Evolutionary conservation across 106 monocot species (phyloP), one percentile per base, ranked within the genome.

Genomic region (Dendrobium huoshanense): DNA sequence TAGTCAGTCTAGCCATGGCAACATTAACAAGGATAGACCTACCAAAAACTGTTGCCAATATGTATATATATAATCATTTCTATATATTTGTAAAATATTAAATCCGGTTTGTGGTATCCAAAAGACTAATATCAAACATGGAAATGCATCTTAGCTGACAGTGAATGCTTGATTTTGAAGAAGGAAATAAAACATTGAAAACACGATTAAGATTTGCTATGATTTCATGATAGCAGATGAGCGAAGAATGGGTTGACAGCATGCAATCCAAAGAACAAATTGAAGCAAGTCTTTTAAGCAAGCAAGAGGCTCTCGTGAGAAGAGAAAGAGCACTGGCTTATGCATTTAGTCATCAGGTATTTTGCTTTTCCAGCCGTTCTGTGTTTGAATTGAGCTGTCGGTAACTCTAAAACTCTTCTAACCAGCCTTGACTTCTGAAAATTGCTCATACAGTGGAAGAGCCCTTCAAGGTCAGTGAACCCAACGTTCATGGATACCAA

Each of bases 321-420:
- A 86, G 98, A 91, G 98, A 99, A 76, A 86, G 98, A 79, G 92
- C 98, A 24, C 47, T 99, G 20, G 98, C 98, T 20, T 99, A 99
- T 81, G 95, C 98, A 77, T 99, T 99, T 77, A 83, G 89, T 83
- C 98, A 95, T 83, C 95, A 99, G 92, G 98, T 99, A 88, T 17
- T 74, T 11, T 1, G 11, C 31, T 70, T 41, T 16, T 51, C 13
- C 51, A 10, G 10, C 51, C 3, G 10, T 51, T 51, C 2, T 56
- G 37, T 24, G 42, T 10, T n/a, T 43, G 25, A 25, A 33, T 55
- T 25, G 4, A 8, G 29, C 55, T 4, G 13, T 31, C 1, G 48
- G 22, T 2, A 7, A 22, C 22, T 54, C 31, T 41, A 20, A 11
- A 18, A 65, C 5, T 20, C 22, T 9, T 22, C 25, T 65, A 65